These are phyloP conservation scores for Bruguiera hainesii DNA, from an alignment of 441 rosid genomes.

Conservation along the genomic window DNA sequence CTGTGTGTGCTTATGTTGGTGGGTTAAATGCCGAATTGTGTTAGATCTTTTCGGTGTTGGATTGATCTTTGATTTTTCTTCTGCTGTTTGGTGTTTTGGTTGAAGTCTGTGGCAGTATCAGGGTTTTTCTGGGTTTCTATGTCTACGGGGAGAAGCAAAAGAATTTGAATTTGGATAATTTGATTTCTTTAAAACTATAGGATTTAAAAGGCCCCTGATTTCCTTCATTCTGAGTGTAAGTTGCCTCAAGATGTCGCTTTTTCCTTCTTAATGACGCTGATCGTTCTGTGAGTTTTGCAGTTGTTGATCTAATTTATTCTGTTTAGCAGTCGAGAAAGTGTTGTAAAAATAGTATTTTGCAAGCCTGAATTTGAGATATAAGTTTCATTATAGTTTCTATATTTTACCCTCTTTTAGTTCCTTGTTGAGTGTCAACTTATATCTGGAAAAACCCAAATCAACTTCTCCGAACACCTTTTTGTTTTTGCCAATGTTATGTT, in stretches of 20 bases:
- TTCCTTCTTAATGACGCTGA: not conserved
- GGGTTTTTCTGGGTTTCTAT: constrained; percentile 4
- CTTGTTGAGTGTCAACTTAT: constrained; percentile 2
- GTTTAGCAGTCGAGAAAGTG: constrained; percentile 8
- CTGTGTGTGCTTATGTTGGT: constrained; percentile 12
- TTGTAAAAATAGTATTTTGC: constrained; percentile 1
- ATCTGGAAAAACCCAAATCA: not conserved
- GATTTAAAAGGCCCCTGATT: not conserved
- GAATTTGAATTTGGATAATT: not conserved
- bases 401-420: not conserved
- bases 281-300: not conserved
- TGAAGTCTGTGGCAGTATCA: not conserved
- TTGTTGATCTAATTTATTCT: constrained; percentile 2
- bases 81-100: constrained; percentile 6
- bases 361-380: not conserved
- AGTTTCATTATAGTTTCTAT: not conserved
- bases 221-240: not conserved
- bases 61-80: constrained; percentile 11
- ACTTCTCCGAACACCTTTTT: not conserved
- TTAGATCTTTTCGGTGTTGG: constrained; percentile 21
- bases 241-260: not conserved
- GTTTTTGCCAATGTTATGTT: not conserved
- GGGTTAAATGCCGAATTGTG: constrained; percentile 14
- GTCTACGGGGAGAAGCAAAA: constrained; percentile 3
- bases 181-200: not conserved